Evolutionary conservation across 306 rosid genomes (phyloP).

Genomic region (Crotalaria pallida): DNA sequence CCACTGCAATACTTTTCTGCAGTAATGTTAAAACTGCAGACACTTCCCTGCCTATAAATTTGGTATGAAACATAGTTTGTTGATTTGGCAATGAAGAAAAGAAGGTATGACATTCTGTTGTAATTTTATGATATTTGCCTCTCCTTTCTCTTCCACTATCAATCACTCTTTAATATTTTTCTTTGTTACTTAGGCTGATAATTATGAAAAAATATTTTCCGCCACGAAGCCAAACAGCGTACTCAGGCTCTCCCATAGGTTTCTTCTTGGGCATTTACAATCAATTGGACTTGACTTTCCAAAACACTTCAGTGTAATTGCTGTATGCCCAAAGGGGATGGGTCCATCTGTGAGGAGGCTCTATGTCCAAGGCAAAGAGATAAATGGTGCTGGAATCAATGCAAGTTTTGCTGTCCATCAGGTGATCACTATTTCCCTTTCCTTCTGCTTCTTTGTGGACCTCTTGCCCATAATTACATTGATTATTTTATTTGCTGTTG

Average conservation of each 20-base stretch:
- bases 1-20: background rate
- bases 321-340: constrained; percentile 98
- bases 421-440: constrained; percentile 31
- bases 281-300: constrained; percentile 86
- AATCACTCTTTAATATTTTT: background rate
- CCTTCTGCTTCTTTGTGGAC: background rate
- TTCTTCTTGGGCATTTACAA: constrained; percentile 94
- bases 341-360: constrained; percentile 98
- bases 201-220: constrained; percentile 69
- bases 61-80: background rate
- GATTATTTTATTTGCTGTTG: background rate
- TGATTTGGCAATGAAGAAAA: background rate
- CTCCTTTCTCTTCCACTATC: background rate
- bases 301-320: constrained; percentile 80
- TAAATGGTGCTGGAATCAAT: constrained; percentile 97
- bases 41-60: background rate
- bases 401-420: too few species aligned
- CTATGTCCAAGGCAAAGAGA: constrained; percentile 91
- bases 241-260: constrained; percentile 97
- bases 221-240: constrained; percentile 91
- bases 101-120: background rate
- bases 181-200: constrained; percentile 71
- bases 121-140: background rate
- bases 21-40: background rate
- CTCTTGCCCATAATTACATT: background rate